Conservation (phyloP, 1,139 yeast genomes). For the Scheffersomyces quercinus region DNA sequence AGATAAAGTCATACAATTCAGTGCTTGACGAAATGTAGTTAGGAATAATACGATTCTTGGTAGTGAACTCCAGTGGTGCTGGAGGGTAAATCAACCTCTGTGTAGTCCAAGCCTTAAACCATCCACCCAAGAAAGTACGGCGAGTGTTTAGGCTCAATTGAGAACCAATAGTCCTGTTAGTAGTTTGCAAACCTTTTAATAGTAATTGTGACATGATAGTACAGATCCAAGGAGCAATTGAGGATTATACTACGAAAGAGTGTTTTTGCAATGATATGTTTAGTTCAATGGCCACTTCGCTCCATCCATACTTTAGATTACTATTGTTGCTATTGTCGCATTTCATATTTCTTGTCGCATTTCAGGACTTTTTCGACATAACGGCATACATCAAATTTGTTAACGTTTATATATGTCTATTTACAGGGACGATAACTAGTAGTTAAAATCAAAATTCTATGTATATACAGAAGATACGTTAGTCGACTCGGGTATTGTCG, state of each 20-base stretch:
- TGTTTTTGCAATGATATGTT: too few species aligned
- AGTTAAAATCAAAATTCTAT: too few species aligned
- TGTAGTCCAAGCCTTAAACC: constrained; percentile 13
- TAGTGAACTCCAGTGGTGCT: constrained; percentile 35
- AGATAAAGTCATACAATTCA: constrained; percentile 58
- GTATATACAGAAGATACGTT: too few species aligned
- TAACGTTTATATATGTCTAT: background rate
- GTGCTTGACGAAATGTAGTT: constrained; percentile 44
- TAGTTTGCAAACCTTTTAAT: background rate
- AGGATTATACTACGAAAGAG: background rate
- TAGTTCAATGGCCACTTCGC: too few species aligned
- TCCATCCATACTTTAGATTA: too few species aligned
- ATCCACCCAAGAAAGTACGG: constrained; percentile 10
- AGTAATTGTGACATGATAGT: too few species aligned
- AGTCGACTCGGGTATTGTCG: constrained; percentile 6
- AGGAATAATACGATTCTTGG: constrained; percentile 42
- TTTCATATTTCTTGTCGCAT: too few species aligned
- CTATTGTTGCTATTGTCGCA: too few species aligned
- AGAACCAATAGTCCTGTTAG: too few species aligned
- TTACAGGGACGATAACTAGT: background rate
- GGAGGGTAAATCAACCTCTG: constrained; percentile 42
- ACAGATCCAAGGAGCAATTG: background rate
- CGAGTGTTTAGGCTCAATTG: background rate
- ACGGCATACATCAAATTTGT: too few species aligned
- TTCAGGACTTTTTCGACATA: too few species aligned